Evolutionary conservation across 306 rosid genomes (phyloP).

Genomic region (Aeschynomene evenia): DNA sequence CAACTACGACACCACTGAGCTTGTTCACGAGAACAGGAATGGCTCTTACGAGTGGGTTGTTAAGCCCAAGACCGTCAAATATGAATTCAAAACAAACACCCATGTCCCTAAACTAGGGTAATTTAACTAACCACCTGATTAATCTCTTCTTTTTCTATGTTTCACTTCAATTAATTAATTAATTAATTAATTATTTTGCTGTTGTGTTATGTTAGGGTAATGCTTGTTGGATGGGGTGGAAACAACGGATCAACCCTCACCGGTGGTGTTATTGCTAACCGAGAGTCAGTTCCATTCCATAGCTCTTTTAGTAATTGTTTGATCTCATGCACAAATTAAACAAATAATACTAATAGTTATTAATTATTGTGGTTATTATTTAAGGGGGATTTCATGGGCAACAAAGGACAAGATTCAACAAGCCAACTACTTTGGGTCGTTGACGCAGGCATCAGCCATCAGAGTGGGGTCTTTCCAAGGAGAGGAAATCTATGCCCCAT

Average conservation of each 20-base stretch:
- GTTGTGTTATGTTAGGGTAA: constrained; percentile 54
- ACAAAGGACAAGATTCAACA: constrained; percentile 91
- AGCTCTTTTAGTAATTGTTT: background rate
- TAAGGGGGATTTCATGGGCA: constrained; percentile 98
- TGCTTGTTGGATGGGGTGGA: constrained; percentile 99
- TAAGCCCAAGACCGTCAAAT: constrained; percentile 74
- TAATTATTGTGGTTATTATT: background rate
- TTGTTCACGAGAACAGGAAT: constrained; percentile 73
- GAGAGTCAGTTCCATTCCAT: constrained; percentile 63
- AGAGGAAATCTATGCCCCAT: constrained; percentile 92
- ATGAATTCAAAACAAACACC: constrained; percentile 70
- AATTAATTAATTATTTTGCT: too few relatives aligned
- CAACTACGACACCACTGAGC: constrained; percentile 85
- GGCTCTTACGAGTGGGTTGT: constrained; percentile 83
- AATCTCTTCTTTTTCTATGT: too few relatives aligned
- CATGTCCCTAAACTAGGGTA: constrained; percentile 87
- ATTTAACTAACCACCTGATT: background rate
- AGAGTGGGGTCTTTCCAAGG: constrained; percentile 94
- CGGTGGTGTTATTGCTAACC: constrained; percentile 89
- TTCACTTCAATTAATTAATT: too few relatives aligned
- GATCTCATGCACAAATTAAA: too few relatives aligned
- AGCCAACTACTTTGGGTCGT: constrained; percentile 89
- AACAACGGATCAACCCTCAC: constrained; percentile 93
- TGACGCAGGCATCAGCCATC: constrained; percentile 89
- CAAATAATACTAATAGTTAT: too few relatives aligned